phyloP scores from a whole-genome alignment of 2,329 filamentous ascomycete species.

The Capronia coronata region DNA sequence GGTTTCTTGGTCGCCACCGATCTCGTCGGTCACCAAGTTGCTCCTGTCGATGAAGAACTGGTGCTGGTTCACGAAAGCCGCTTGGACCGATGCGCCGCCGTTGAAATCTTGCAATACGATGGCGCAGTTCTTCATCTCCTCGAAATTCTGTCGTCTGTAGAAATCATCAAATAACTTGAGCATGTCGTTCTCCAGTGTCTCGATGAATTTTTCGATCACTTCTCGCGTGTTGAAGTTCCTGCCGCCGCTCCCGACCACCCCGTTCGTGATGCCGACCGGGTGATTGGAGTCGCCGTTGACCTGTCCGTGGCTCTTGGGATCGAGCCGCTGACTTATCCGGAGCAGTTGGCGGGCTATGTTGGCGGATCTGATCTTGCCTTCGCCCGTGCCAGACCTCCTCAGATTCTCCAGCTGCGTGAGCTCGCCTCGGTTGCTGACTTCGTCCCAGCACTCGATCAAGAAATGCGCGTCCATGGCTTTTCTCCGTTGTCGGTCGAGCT shows the following conservation, averaged over 20 bases:
- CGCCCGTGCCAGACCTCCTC: conserved; percentile 72
- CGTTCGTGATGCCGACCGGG: conserved; percentile 47
- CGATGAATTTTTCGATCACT: conserved; percentile 92
- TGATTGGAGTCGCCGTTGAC: conserved; percentile 33
- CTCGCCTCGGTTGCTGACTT: conserved; percentile 84
- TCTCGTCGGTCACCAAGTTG: conserved; percentile 82
- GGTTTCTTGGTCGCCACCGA: conserved; percentile 54
- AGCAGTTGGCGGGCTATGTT: conserved; percentile 89
- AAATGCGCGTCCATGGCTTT: conserved; percentile 90
- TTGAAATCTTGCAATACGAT: conserved; percentile 93
- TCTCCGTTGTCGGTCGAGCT: conserved; percentile 84
- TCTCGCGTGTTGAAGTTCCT: conserved; percentile 65
- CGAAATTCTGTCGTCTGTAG: conserved; percentile 89
- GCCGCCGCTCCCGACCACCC: conserved; percentile 33
- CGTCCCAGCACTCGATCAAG: conserved; percentile 91
- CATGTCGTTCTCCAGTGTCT: conserved; percentile 90
- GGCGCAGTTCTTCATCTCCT: conserved; percentile 96
- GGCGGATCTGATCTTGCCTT: conserved; percentile 89
- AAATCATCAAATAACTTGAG: conserved; percentile 96
- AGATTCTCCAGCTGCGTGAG: conserved; percentile 84
- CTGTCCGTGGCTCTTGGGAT: conserved; percentile 66
- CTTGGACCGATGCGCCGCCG: conserved; percentile 89
- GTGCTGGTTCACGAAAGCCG: conserved; percentile 95
- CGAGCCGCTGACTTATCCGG: conserved; percentile 86
- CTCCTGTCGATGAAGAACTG: conserved; percentile 98